These are phyloP conservation scores for Chaetomium sp. DNA, from an alignment of 2,329 filamentous ascomycete species.

Conservation along the genomic window DNA sequence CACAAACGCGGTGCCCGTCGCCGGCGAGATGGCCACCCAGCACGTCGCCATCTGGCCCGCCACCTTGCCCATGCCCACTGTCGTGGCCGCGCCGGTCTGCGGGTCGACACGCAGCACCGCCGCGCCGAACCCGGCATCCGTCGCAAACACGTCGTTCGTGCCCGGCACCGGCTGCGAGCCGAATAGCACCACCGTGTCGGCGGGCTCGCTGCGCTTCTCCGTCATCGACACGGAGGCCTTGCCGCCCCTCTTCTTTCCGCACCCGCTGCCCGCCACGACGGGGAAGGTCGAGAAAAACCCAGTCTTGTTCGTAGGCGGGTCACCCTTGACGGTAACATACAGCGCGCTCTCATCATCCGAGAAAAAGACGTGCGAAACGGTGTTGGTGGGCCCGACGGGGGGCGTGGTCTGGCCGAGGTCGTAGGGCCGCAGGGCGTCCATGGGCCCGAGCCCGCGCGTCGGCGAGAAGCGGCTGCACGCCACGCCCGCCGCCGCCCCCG, in stretches of 20 bases:
- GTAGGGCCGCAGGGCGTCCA: constrained; percentile 52
- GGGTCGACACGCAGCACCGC: constrained; percentile 50
- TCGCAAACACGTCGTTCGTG: constrained; percentile 51
- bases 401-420: constrained; percentile 59
- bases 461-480: constrained; percentile 47
- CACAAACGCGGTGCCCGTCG: constrained; percentile 57
- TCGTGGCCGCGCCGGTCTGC: constrained; percentile 37
- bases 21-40: constrained; percentile 55
- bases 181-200: constrained; percentile 59
- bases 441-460: constrained; percentile 43
- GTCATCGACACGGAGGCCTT: not conserved
- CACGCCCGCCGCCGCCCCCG: constrained; percentile 49
- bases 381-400: constrained; percentile 59
- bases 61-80: constrained; percentile 47
- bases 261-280: constrained; percentile 38
- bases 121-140: constrained; percentile 60
- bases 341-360: constrained; percentile 55
- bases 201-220: constrained; percentile 42
- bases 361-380: constrained; percentile 63
- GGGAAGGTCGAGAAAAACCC: constrained; percentile 59
- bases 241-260: not conserved
- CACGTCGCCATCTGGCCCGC: constrained; percentile 58
- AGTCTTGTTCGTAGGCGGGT: constrained; percentile 55
- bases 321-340: constrained; percentile 62
- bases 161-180: constrained; percentile 52